Percentiles rank a stretch among this genome's conserved stretches.
Evolutionary conservation across 192 early-diverging fungal genomes (phyloP).

Genomic region (Lobosporangium transversale): DNA sequence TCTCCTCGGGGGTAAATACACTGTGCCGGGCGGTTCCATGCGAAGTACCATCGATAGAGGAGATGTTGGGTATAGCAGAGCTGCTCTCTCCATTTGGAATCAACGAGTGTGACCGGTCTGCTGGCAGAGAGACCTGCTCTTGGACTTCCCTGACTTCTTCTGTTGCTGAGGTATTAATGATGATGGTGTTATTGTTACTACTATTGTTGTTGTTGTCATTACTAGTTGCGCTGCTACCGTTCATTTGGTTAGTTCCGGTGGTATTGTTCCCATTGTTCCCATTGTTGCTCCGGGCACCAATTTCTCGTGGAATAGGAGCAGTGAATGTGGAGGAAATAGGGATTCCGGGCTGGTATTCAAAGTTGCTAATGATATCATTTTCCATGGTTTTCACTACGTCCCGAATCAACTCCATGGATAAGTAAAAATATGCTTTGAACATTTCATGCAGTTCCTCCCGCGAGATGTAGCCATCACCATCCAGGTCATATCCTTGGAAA

Average conservation of each 20-base stretch:
- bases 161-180: neutral
- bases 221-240: neutral
- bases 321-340: constrained; percentile 92
- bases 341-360: constrained; percentile 81
- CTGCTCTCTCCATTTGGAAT: constrained; percentile 7
- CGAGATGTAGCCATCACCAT: constrained; percentile 86
- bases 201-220: constrained; percentile 14
- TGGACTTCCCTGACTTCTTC: constrained; percentile 4
- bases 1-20: too few relatives aligned
- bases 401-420: constrained; percentile 88
- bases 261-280: neutral
- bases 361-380: constrained; percentile 85
- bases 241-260: neutral
- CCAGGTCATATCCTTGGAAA: constrained; percentile 93
- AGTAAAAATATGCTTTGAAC: constrained; percentile 93
- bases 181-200: neutral
- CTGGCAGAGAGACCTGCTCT: constrained; percentile 31
- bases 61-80: neutral
- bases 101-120: constrained; percentile 30
- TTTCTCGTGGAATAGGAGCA: constrained; percentile 74
- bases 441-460: constrained; percentile 86
- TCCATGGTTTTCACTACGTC: constrained; percentile 92
- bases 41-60: neutral
- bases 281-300: constrained; percentile 54
- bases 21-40: neutral